Base-by-base conservation (phyloP, 768 basidiomycete species). In the Pulveroboletus sp. region DNA sequence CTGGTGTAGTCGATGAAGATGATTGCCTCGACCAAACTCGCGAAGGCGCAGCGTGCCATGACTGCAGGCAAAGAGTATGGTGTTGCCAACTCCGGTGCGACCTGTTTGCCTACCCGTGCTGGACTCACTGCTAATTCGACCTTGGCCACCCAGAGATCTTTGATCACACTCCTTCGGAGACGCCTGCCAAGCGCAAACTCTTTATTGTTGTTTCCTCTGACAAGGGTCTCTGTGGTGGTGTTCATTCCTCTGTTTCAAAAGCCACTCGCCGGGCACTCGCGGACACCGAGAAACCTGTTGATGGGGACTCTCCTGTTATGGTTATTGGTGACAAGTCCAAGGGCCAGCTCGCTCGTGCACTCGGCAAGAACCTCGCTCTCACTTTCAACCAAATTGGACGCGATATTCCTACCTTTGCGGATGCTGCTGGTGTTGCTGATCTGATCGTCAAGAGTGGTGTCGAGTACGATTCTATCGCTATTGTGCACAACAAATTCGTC, bases 191-290 rank as follows among this genome's bases (percentile, higher is more conserved):
- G 64, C 83, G 80, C 68, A 89, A 88, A 66, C 91, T 98, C 58
- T 93, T 95, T 76, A 69, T 98, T 58, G 91, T 94, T 68, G 72
- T 96, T 64, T 96, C 95, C 40, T 97, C 95, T 48, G 95, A 98
- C 84, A 93, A 94, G 75, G 95, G 96, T 73, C 90, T 99, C 50
- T 99, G 95, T 67, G 95, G 96, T 74, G 95, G 96, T 79, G 95
- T 99, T 64, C 95, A 98, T 77, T 98, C 95, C 37, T 93, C 92
- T 47, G 90, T 98, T 66, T 79, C 87, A 59, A 96, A 97, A 73
- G 82, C 83, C 49, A 89, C 92, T 44, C 89, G 90, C 59, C 81
- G 79, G 50, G 86, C 80, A 28, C 63, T 94, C 49, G 71, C 68
- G 28, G 78, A 81, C 61, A 72, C 75, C 39, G 72, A 71, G 41